Base-by-base conservation (phyloP, 495 filamentous ascomycete species). In the Viridothelium virens region DNA sequence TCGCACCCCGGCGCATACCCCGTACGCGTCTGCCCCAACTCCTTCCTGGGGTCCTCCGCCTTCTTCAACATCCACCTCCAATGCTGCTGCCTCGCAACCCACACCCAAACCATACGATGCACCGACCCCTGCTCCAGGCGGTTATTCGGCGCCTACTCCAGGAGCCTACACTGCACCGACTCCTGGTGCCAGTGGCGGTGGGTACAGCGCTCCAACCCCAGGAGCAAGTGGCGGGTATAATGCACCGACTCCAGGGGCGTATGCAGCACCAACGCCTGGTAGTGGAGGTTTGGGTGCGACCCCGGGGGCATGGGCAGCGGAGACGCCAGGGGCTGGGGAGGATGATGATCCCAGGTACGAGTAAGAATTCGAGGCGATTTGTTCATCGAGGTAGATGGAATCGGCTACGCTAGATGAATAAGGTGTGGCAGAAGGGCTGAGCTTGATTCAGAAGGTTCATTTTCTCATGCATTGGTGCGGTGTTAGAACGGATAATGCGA, bases 21-120 rank as follows among this genome's bases (percentile, higher is more conserved):
- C 90, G 77, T 86, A 86, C 53, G 83, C 88, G 3, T 84, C 86
- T 33, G 87, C 86, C 41, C 87, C 90, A 70, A 94, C 90, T 0
- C 90, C 89, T 3, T 86, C 83, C n/a, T 90, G 89, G 74, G 83
- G 82, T 12, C 63, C 63, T 6, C 12, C 37, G 11, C 18, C 63
- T 18, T n/a, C n/a, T 25, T 25, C 25, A 25, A n/a, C 63, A 37
- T 33, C 64, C 76, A 61, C 80, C 77, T 11, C 70, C 1, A 25
- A 25, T 46, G 41, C 41, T 46, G 41, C 41, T 46, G 9, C 41
- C 41, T 16, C 41, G 0, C 14, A 7, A 7, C 7, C n/a, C 48
- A 25, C 10, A 11, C 73, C 68, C 37, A 81, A 83, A 65, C 83
- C 80, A 33, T 83, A 82, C 14, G 84, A 82, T 53, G 83, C 83